These are phyloP conservation scores for Pythium insidiosum DNA, from an alignment of 352 stramenopile species.

Conservation along the genomic window DNA sequence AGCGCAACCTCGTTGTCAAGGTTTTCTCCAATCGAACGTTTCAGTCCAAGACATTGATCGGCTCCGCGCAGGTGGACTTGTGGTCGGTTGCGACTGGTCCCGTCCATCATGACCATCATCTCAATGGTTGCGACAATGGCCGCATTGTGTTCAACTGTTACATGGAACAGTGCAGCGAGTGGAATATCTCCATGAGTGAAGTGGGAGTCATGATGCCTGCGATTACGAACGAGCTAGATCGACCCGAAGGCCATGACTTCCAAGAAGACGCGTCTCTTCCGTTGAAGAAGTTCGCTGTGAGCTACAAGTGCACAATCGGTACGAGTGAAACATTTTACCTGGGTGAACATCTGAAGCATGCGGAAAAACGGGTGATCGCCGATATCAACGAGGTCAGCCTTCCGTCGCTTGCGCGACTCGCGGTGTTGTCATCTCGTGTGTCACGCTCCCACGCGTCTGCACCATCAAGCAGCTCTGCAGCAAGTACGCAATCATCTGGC, in stretches of 20 bases:
- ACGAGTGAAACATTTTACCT: conserved; percentile 85
- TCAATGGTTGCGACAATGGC: conserved; percentile 81
- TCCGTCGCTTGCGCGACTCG: conserved; percentile 72
- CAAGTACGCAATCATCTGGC: too few relatives aligned
- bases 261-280: conserved; percentile 83
- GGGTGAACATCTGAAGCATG: conserved; percentile 77
- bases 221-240: conserved; percentile 83
- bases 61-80: conserved; percentile 66
- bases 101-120: conserved; percentile 83
- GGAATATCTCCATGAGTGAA: conserved; percentile 86
- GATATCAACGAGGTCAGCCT: conserved; percentile 85
- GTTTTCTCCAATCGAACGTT: conserved; percentile 83
- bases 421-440: conserved; percentile 75
- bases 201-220: conserved; percentile 86
- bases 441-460: conserved; percentile 58
- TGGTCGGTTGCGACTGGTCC: conserved; percentile 78
- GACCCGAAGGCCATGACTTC: conserved; percentile 84
- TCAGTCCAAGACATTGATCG: conserved; percentile 67
- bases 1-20: conserved; percentile 61
- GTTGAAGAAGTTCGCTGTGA: conserved; percentile 85
- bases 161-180: conserved; percentile 88
- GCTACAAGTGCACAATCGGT: conserved; percentile 87
- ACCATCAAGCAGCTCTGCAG: conserved; percentile 7
- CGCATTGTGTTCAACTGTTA: conserved; percentile 88
- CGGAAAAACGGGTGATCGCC: conserved; percentile 60